Percentiles rank a stretch among this genome's conserved stretches.
These are phyloP conservation scores for Vanrija sp. DNA, from an alignment of 1,284 basidiomycete genomes.

Conservation along the genomic window DNA sequence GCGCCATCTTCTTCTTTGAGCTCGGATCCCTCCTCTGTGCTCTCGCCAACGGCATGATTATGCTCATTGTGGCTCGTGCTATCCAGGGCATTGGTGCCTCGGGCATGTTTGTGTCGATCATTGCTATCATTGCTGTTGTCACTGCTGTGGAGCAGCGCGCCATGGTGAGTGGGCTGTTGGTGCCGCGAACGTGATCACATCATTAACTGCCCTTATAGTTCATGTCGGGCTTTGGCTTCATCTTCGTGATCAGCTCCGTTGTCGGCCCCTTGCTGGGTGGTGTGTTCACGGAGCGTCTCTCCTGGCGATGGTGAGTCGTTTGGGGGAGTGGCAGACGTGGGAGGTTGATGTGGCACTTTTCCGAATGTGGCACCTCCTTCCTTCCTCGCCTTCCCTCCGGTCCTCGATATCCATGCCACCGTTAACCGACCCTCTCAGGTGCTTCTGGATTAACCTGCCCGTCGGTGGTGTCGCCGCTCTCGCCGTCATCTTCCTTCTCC, in stretches of 20 bases:
- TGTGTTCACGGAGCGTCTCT: conserved; percentile 51
- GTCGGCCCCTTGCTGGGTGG: conserved; percentile 49
- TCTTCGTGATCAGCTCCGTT: conserved; percentile 49
- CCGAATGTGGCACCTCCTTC: conserved; percentile 4
- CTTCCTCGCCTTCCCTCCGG: too few species aligned
- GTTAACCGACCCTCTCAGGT: conserved; percentile 16
- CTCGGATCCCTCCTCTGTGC: conserved; percentile 55
- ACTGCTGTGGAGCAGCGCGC: conserved; percentile 50
- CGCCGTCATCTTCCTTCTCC: conserved; percentile 49
- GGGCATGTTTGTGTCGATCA: conserved; percentile 47
- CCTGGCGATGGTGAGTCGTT: conserved; percentile 45
- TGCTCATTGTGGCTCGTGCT: conserved; percentile 55
- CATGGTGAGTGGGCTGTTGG: too few species aligned
- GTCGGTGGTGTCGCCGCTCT: conserved; percentile 45
- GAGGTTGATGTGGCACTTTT: background rate
- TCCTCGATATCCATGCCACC: background rate
- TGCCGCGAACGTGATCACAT: too few species aligned
- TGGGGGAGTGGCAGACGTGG: background rate
- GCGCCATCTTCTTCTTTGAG: conserved; percentile 52
- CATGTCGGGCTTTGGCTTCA: conserved; percentile 41
- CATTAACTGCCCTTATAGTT: conserved; percentile 18
- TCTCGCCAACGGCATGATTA: conserved; percentile 46
- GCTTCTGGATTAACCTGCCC: conserved; percentile 55
- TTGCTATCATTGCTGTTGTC: conserved; percentile 49
- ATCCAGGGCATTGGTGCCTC: conserved; percentile 45